Evolutionary conservation across 768 basidiomycete genomes (phyloP).

Genomic region (Agrocybe praecox): DNA sequence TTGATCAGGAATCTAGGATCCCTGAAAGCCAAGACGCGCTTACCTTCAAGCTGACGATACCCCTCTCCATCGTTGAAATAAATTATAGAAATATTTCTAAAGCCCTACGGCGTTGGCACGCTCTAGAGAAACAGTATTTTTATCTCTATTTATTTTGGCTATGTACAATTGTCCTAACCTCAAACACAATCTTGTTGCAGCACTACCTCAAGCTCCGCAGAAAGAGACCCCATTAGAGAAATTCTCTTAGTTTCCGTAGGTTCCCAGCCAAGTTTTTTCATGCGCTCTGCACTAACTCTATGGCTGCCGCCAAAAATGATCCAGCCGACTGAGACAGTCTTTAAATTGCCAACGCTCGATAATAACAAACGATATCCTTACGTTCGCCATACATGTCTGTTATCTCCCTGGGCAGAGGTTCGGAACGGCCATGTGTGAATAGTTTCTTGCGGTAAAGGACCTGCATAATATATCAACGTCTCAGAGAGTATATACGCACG

Average conservation of each 20-base stretch:
- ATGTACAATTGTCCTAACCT: background rate
- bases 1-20: no score
- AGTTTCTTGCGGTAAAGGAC: conserved; percentile 32
- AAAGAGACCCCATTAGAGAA: conserved; percentile 20
- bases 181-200: no score
- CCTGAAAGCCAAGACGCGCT: no score
- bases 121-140: no score
- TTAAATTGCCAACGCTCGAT: no score
- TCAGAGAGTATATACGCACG: background rate
- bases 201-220: conserved; percentile 23
- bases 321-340: conserved; percentile 42
- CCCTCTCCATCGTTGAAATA: no score
- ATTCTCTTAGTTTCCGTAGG: conserved; percentile 23
- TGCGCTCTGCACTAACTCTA: conserved; percentile 32
- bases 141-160: no score
- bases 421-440: conserved; percentile 29
- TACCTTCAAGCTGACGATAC: no score
- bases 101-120: no score
- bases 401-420: conserved; percentile 31
- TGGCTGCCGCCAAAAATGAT: conserved; percentile 40
- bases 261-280: conserved; percentile 43
- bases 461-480: conserved; percentile 15
- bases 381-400: conserved; percentile 39
- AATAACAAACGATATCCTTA: conserved; percentile 19
- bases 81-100: no score